Evolutionary conservation across 768 basidiomycete genomes (phyloP).

Genomic region (Auriculariales sp.): DNA sequence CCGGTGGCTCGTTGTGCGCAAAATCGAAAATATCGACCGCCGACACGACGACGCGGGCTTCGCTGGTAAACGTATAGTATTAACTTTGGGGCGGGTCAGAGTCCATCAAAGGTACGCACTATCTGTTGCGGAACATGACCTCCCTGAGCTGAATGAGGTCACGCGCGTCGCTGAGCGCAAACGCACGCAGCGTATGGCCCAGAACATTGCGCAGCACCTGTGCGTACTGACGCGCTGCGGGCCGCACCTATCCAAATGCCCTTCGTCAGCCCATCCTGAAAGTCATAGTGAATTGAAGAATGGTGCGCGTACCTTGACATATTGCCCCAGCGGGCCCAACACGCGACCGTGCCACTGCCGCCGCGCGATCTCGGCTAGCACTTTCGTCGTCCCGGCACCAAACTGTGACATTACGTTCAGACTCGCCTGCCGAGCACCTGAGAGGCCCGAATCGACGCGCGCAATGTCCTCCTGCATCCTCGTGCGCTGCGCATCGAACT

Average conservation of each 20-base stretch:
- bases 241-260: too few relatives aligned
- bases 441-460: neutral
- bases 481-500: too few relatives aligned
- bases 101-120: neutral
- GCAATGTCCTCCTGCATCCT: neutral
- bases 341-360: constrained; percentile 47
- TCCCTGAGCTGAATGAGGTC: constrained; percentile 45
- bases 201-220: constrained; percentile 51
- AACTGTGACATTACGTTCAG: constrained; percentile 24
- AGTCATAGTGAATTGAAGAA: too few relatives aligned
- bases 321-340: constrained; percentile 70
- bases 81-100: neutral
- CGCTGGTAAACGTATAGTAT: constrained; percentile 18
- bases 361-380: constrained; percentile 37
- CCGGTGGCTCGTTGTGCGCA: constrained; percentile 51
- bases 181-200: constrained; percentile 42
- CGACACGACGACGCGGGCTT: constrained; percentile 43
- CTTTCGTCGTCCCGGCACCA: constrained; percentile 42
- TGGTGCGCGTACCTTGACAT: constrained; percentile 73
- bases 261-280: too few relatives aligned
- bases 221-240: constrained; percentile 35
- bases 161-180: constrained; percentile 54
- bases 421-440: neutral
- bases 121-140: constrained; percentile 20
- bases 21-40: constrained; percentile 75